Base-by-base conservation (phyloP, 768 basidiomycete genomes). In the Kwoniella europaea region DNA sequence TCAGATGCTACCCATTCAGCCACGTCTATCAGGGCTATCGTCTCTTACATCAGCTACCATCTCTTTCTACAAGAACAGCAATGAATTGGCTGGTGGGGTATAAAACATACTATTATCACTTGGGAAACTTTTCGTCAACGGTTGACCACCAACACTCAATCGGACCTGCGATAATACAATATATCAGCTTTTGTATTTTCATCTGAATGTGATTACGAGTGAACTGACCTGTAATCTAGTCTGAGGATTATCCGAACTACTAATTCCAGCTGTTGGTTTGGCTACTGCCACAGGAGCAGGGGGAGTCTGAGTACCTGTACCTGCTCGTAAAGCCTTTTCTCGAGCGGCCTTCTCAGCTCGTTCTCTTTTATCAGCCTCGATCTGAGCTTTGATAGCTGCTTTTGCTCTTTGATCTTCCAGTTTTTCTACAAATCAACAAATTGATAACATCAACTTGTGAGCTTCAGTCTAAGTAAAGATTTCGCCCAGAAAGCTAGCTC, bases 321-420 rank as follows among this genome's bases (percentile, higher is more conserved):
- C 95, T 44, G 96, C 93, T 42, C 95, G 88, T 7, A 95, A 81
- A 0, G 94, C 95, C 82, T 98, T 98, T 84, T 98, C 96, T 58
- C 90, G 86, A 0, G 94, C 94, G 1, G 90, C 87, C 78, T 92
- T 94, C 80, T 91, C 94, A 0, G 93, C 93, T 20, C 96, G 89
- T 10, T 89, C 90, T 63, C 88, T 88, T 85, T 94, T 98, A 86
- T 97, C 95, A 0, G 90, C 92, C 83, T 95, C 94, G 74, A 98
- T 97, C 82, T 97, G 94, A 0, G 91, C 92, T 81, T 93, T 94
- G 79, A 98, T 86, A 0, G 92, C 91, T 3, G 92, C 92, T 72
- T 86, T 89, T 1, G 94, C 95, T 77, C 90, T 90, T 12, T 90
- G 90, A 60, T 98, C 96, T 63, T 91, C 92, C 52, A 93, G 79